Evolutionary conservation across 139 green algal species (phyloP), one percentile per base, ranked within the genome.

Genomic region (Chlamydomonas sphaeroides): DNA sequence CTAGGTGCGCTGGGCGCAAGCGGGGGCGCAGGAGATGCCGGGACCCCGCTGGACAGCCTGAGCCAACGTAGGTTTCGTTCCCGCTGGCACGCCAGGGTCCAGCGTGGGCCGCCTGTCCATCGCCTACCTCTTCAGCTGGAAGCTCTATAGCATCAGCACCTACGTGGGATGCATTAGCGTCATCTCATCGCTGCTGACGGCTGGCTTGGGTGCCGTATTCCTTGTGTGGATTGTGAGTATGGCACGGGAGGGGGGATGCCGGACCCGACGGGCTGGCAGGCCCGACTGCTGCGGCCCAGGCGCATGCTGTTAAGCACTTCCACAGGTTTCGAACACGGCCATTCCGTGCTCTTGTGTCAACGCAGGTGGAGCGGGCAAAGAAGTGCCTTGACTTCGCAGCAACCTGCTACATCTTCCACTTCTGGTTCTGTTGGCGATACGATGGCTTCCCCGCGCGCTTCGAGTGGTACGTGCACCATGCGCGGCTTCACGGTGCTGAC

Each of bases 331-430:
- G n/a, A n/a, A n/a, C n/a, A n/a, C n/a, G n/a, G n/a, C n/a, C n/a
- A n/a, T n/a, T n/a, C 45, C 45, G 45, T 53, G 45, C 53, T 53
- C 28, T 35, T n/a, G 48, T 53, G 21, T 41, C 30, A 8, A 28
- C 48, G 80, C 87, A 96, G 89, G 94, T 98, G 5, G 91, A 98
- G 86, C 88, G 96, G 0, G 92, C 96, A 5, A 99, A 99, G 80
- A 99, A 99, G 85, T 99, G 96, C 77, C 84, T 99, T 20, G 96
- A 99, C 80, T 99, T 98, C 86, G 89, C 91, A 15, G 90, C 88
- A 23, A 99, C 96, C 0, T 65, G 88, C 11, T 97, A 97, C 86
- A 59, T 97, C 41, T 73, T 98, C 28, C 96, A 99, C 80, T 63
- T 96, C 2, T 49, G 93, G 0, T 80, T 89, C 32, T 91, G 87